These are phyloP conservation scores for Diaporthe aspalathi DNA, from an alignment of 2,329 filamentous ascomycete species.

Conservation along the genomic window DNA sequence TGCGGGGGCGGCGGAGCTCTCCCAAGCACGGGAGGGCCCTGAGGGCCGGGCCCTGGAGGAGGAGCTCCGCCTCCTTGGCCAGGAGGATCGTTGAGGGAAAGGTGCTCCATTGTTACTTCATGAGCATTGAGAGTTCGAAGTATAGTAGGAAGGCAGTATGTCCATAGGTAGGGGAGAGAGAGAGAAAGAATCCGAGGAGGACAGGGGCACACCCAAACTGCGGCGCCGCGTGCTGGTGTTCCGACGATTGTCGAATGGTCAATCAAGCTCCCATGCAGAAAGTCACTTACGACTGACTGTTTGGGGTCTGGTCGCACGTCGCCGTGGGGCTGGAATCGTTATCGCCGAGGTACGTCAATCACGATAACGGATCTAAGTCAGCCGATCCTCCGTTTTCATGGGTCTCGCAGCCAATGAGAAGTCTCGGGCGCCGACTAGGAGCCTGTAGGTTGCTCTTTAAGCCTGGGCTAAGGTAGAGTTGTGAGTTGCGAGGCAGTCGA, in stretches of 20 bases:
- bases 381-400: constrained; percentile 33
- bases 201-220: constrained; percentile 1
- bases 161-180: constrained; percentile 32
- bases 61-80: constrained; percentile 48
- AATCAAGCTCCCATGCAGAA: constrained; percentile 29
- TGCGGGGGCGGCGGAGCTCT: constrained; percentile 45
- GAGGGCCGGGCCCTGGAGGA: constrained; percentile 46
- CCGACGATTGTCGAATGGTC: constrained; percentile 1
- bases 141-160: constrained; percentile 33
- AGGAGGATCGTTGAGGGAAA: constrained; percentile 61
- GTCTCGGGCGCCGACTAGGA: neutral
- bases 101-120: constrained; percentile 63
- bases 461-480: too few relatives aligned
- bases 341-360: constrained; percentile 31
- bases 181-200: neutral
- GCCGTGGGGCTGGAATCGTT: constrained; percentile 21
- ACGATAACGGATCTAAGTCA: constrained; percentile 30
- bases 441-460: constrained; percentile 19
- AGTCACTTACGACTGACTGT: constrained; percentile 14
- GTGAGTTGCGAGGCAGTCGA: neutral
- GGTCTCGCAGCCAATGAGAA: constrained; percentile 25
- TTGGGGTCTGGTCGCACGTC: constrained; percentile 27
- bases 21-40: constrained; percentile 40
- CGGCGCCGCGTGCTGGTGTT: constrained; percentile 11
- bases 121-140: constrained; percentile 39